Conservation (phyloP, 495 filamentous ascomycete genomes). For the Hypoxylon lenormandii region DNA sequence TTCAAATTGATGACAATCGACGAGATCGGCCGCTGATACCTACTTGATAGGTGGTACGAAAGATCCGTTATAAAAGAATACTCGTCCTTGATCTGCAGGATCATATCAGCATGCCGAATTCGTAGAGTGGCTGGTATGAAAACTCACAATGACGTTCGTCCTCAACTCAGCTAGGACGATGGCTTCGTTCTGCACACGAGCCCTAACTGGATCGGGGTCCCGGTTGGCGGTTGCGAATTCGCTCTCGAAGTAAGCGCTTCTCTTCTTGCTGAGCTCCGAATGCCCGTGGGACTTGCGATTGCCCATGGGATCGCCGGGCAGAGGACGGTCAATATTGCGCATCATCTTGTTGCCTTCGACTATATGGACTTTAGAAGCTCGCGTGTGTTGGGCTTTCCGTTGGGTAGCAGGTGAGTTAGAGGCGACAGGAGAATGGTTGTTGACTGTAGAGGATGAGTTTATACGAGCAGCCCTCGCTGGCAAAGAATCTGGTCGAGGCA, state of each 20-base stretch:
- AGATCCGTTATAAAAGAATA: constrained; percentile 77
- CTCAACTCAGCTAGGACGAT: constrained; percentile 82
- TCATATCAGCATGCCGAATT: constrained; percentile 6
- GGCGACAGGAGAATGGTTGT: constrained; percentile 23
- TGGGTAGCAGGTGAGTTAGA: constrained; percentile 53
- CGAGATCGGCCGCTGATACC: constrained; percentile 77
- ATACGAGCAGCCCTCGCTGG: constrained; percentile 40
- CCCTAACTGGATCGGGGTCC: constrained; percentile 59
- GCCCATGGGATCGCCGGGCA: constrained; percentile 54
- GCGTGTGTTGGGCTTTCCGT: constrained; percentile 55
- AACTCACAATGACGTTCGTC: constrained; percentile 68
- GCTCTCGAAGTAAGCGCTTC: constrained; percentile 61
- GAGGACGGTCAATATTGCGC: constrained; percentile 54
- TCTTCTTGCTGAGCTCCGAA: constrained; percentile 54
- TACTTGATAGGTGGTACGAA: constrained; percentile 73
- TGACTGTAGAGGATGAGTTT: constrained; percentile 18
- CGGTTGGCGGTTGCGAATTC: constrained; percentile 58
- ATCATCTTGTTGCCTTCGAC: constrained; percentile 55
- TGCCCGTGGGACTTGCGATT: constrained; percentile 47
- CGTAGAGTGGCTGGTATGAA: not conserved
- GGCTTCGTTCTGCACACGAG: constrained; percentile 72
- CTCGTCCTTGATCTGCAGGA: constrained; percentile 70
- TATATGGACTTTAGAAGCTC: constrained; percentile 55
- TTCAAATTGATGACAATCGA: constrained; percentile 78
- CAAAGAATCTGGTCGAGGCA: constrained; percentile 40